Conservation (phyloP, 2,329 filamentous ascomycete genomes). For the Neonectria punicea region DNA sequence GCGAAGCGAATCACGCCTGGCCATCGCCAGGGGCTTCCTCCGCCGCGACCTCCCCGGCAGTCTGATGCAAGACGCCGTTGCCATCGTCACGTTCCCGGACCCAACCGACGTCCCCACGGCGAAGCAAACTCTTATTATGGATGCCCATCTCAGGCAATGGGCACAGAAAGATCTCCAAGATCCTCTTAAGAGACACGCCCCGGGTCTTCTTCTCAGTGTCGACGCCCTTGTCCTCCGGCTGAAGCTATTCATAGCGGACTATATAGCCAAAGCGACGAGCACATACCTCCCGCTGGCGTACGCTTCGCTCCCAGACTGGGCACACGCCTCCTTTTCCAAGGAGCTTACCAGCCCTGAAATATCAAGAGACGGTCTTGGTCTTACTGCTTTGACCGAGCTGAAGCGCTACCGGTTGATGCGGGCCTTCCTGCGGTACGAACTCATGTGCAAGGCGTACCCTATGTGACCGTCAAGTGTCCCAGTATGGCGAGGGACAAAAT, state of each 20-base stretch:
- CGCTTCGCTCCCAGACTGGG: constrained; percentile 8
- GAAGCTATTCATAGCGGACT: constrained; percentile 17
- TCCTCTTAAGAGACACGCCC: background rate
- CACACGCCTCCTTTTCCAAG: constrained; percentile 7
- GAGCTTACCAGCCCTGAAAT: background rate
- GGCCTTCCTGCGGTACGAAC: constrained; percentile 16
- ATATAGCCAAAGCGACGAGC: constrained; percentile 19
- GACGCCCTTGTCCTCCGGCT: background rate
- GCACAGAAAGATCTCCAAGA: background rate
- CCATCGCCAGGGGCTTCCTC: background rate
- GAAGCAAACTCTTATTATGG: background rate
- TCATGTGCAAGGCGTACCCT: constrained; percentile 5
- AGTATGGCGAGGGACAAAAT: background rate
- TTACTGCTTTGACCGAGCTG: background rate
- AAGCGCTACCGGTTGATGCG: constrained; percentile 2
- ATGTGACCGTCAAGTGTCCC: background rate
- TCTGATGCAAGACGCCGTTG: constrained; percentile 11
- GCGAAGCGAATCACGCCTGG: background rate
- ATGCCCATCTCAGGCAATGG: background rate
- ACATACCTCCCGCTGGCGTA: constrained; percentile 2
- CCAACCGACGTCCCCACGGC: background rate
- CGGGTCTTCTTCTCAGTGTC: background rate
- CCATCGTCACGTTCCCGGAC: constrained; percentile 9
- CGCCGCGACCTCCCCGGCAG: background rate
- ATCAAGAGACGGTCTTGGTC: background rate